Evolutionary conservation across 768 basidiomycete genomes (phyloP).

Genomic region (Amanita phalloides): DNA sequence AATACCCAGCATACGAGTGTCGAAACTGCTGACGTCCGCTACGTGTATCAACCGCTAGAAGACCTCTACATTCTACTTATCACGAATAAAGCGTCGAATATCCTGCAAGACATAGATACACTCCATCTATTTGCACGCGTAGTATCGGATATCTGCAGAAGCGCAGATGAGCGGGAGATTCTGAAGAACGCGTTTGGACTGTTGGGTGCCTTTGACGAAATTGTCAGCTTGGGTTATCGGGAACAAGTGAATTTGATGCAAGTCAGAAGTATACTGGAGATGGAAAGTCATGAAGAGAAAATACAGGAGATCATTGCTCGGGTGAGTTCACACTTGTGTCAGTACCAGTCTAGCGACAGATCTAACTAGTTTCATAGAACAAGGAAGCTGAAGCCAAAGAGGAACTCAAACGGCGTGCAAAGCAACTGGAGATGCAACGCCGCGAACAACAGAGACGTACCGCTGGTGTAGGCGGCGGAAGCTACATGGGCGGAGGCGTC

Average conservation of each 20-base stretch:
- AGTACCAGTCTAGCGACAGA: neutral
- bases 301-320: conserved; percentile 97
- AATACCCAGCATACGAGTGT: conserved; percentile 96
- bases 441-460: conserved; percentile 84
- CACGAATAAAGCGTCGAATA: conserved; percentile 98
- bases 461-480: conserved; percentile 33
- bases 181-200: conserved; percentile 87
- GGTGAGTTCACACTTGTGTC: conserved; percentile 31
- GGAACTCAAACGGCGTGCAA: conserved; percentile 94
- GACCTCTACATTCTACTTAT: conserved; percentile 96
- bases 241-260: conserved; percentile 74
- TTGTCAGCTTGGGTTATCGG: conserved; percentile 82
- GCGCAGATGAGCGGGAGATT: conserved; percentile 84
- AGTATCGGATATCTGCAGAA: conserved; percentile 84
- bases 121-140: conserved; percentile 90
- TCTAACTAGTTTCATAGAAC: conserved; percentile 41
- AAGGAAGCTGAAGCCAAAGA: conserved; percentile 99
- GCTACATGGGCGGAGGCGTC: conserved; percentile 56
- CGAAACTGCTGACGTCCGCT: conserved; percentile 90
- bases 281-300: conserved; percentile 89
- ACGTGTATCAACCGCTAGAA: conserved; percentile 93
- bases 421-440: conserved; percentile 96
- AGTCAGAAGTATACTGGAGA: conserved; percentile 69
- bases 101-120: conserved; percentile 96
- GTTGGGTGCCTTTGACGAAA: conserved; percentile 92